These are phyloP conservation scores for Xerocomellus chrysenteron DNA, from an alignment of 768 basidiomycete species.

Conservation along the genomic window DNA sequence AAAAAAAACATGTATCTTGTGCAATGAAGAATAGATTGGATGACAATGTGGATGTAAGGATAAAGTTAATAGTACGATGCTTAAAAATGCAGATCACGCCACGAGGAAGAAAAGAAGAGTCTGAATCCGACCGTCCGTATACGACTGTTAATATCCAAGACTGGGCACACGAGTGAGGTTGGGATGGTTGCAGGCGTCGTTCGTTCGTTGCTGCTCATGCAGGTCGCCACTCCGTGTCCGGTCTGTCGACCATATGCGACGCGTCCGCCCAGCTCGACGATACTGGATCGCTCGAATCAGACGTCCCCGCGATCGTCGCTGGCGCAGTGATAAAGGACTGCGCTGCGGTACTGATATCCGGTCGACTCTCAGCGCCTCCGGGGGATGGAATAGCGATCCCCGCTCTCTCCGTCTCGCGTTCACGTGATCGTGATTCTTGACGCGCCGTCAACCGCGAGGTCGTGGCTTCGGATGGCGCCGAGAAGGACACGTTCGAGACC, in stretches of 20 bases:
- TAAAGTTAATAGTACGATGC: slow-evolving; percentile 22
- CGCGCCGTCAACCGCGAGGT: slow-evolving; percentile 24
- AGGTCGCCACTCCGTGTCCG: slow-evolving; percentile 39
- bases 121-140: slow-evolving; percentile 13
- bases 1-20: neutral
- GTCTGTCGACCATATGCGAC: slow-evolving; percentile 44
- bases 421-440: slow-evolving; percentile 13
- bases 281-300: slow-evolving; percentile 49
- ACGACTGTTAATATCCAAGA: slow-evolving; percentile 14
- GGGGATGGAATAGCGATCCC: slow-evolving; percentile 27
- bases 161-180: neutral
- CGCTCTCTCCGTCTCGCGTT: slow-evolving; percentile 15
- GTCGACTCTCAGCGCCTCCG: slow-evolving; percentile 40
- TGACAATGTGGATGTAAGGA: slow-evolving; percentile 4
- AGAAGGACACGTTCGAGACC: slow-evolving; percentile 21
- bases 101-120: neutral
- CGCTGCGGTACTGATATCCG: slow-evolving; percentile 68
- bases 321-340: slow-evolving; percentile 69
- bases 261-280: slow-evolving; percentile 49
- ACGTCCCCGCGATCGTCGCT: slow-evolving; percentile 54
- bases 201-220: slow-evolving; percentile 29
- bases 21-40: neutral
- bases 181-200: neutral
- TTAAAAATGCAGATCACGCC: slow-evolving; percentile 7
- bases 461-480: slow-evolving; percentile 27